Conservation (phyloP, 2,329 filamentous ascomycete species). For the Chlorencoelia australis region DNA sequence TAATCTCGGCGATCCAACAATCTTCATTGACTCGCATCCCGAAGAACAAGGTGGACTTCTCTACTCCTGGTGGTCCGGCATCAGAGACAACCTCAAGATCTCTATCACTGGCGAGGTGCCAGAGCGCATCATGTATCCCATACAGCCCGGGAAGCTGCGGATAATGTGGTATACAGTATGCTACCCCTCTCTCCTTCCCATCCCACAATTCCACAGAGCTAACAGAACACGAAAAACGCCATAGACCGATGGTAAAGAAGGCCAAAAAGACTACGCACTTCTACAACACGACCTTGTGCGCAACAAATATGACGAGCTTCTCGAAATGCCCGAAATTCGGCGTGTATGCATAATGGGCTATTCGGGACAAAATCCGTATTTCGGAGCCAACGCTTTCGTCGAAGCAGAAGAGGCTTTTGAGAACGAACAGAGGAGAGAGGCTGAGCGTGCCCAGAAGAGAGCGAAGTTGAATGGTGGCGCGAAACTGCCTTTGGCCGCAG, state of each 20-base stretch:
- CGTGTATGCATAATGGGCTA: constrained; percentile 20
- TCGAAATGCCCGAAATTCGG: constrained; percentile 17
- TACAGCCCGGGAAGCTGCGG: constrained; percentile 16
- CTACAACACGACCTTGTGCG: constrained; percentile 18
- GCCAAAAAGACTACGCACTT: constrained; percentile 20
- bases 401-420: constrained; percentile 14
- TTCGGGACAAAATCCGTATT: constrained; percentile 21
- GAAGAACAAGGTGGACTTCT: constrained; percentile 20
- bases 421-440: constrained; percentile 9
- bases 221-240: too few species aligned
- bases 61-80: constrained; percentile 16
- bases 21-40: constrained; percentile 23
- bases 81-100: constrained; percentile 17
- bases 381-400: constrained; percentile 13
- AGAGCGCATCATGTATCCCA: too few species aligned
- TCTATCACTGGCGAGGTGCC: constrained; percentile 21
- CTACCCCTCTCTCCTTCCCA: too few species aligned
- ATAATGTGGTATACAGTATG: constrained; percentile 21
- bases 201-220: too few species aligned
- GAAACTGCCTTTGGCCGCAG: too few species aligned
- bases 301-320: constrained; percentile 16
- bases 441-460: neutral
- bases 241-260: constrained; percentile 16
- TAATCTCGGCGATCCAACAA: constrained; percentile 15
- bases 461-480: constrained; percentile 4